Evolutionary conservation across 2,329 filamentous ascomycete genomes (phyloP), one percentile per base, ranked within the genome.

Genomic region (Pyrenophora seminiperda): DNA sequence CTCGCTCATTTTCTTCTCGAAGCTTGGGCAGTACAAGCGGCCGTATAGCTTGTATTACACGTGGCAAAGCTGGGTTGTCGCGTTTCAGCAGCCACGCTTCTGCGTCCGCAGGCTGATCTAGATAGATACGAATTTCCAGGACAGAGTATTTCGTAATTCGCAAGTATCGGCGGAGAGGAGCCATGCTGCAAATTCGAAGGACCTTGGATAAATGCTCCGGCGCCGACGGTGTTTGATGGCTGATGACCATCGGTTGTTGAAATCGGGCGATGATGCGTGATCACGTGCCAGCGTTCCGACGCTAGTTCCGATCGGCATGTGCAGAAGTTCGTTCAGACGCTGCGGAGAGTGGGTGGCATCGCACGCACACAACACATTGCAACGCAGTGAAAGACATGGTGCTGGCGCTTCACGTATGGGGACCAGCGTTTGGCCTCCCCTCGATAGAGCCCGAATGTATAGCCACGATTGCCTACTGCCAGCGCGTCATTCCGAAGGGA

Each of bases 41-140:
- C 7, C 89, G 88, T 44, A 97, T 86, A 53, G 87, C 88, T 70
- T 90, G 84, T 51, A 99, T 91, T 62, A 97, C 86, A 58, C 87
- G 88, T 31, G 88, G 86, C 11, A 99, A 82, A 13, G 93, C 83
- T 3, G 89, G 85, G 62, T 91, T 80, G 58, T 86, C 84, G 29
- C 88, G 81, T 63, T 89, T 88, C 58, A 96, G 82, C 14, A 99
- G 83, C 86, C 95, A 97, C 67, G 87, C 86, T 59, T 90, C 84
- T 18, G 85, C 84, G 53, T 96, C 84, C 10, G 88, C 84, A 0
- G 94, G 94, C 63, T 93, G 92, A 59, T 97, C 93, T 38, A 97
- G 85, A 74, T 97, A 97, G 61, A 99, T 94, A 59, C 92, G 91
- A 58, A 90, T 91, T 80, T 99, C 94, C n/a, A 99, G 82, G 24